Percentiles rank a stretch among this genome's conserved stretches.
These are phyloP conservation scores for Alternaria sp. DNA, from an alignment of 2,329 filamentous ascomycete genomes.

Conservation along the genomic window DNA sequence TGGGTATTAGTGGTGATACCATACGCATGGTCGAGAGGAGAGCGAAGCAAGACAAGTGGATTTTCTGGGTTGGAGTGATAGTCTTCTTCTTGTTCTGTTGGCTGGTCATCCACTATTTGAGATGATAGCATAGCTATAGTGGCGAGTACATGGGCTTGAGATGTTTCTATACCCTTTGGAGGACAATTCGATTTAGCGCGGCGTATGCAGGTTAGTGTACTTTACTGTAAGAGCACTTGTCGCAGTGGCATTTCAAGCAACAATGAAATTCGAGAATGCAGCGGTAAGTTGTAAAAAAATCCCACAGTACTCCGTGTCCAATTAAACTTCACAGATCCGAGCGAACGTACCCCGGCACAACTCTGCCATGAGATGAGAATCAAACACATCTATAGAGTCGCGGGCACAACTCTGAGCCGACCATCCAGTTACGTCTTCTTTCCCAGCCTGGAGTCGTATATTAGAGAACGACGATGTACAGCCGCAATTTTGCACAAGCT, in stretches of 20 bases:
- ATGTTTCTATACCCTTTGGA: neutral
- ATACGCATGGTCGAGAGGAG: slow-evolving; percentile 95
- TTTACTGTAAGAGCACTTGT: neutral
- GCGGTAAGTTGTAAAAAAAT: neutral
- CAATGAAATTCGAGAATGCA: neutral
- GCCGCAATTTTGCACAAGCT: neutral
- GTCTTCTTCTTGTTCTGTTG: slow-evolving; percentile 93
- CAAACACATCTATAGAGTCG: neutral
- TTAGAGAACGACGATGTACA: no score
- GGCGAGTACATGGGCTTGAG: neutral
- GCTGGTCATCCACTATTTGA: slow-evolving; percentile 84
- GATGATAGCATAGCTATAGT: slow-evolving; percentile 45
- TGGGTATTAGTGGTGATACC: slow-evolving; percentile 93
- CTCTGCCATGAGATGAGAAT: neutral
- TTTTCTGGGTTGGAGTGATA: slow-evolving; percentile 87
- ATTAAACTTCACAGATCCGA: neutral
- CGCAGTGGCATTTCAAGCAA: neutral
- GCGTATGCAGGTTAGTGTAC: neutral
- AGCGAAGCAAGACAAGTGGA: slow-evolving; percentile 96
- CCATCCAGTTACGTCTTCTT: neutral
- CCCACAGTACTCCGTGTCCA: neutral
- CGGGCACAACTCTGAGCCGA: neutral
- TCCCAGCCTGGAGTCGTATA: neutral
- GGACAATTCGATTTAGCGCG: neutral
- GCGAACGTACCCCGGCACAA: neutral